Evolutionary conservation across 768 basidiomycete genomes (phyloP).

Genomic region (Boletus rubroflammeus): DNA sequence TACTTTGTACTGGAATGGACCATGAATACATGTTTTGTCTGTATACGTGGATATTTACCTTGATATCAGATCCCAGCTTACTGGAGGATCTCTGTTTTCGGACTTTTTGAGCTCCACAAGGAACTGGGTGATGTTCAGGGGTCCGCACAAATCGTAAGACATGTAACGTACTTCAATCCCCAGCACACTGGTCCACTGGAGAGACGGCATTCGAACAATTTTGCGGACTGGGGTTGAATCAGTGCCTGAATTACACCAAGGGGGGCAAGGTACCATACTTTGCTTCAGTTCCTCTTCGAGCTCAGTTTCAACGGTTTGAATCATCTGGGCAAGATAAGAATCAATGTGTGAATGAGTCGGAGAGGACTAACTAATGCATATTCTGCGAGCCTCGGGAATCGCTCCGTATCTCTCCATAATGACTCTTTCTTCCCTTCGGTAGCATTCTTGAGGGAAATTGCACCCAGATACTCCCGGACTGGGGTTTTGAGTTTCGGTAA

Average conservation of each 20-base stretch:
- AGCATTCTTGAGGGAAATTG: constrained; percentile 61
- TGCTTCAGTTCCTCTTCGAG: constrained; percentile 69
- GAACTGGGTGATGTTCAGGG: constrained; percentile 45
- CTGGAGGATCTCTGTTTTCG: constrained; percentile 44
- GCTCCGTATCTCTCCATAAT: constrained; percentile 61
- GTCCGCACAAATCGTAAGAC: background rate
- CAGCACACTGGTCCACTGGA: constrained; percentile 62
- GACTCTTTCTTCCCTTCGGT: constrained; percentile 60
- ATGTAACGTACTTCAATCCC: constrained; percentile 62
- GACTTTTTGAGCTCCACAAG: constrained; percentile 73
- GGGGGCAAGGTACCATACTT: constrained; percentile 37
- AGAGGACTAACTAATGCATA: constrained; percentile 51
- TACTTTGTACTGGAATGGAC: constrained; percentile 57
- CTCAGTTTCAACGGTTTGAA: constrained; percentile 65
- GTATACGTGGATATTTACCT: constrained; percentile 38
- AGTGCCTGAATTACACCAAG: background rate
- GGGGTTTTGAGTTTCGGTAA: constrained; percentile 63
- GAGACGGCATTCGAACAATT: constrained; percentile 63
- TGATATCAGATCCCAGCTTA: constrained; percentile 62
- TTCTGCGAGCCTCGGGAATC: constrained; percentile 55
- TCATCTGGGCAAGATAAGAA: constrained; percentile 42
- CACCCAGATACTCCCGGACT: constrained; percentile 48
- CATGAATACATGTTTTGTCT: background rate
- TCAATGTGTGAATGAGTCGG: background rate
- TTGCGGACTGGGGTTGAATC: constrained; percentile 55